Conservation (phyloP, 345 rosid species). For the Aurinia saxatilis region DNA sequence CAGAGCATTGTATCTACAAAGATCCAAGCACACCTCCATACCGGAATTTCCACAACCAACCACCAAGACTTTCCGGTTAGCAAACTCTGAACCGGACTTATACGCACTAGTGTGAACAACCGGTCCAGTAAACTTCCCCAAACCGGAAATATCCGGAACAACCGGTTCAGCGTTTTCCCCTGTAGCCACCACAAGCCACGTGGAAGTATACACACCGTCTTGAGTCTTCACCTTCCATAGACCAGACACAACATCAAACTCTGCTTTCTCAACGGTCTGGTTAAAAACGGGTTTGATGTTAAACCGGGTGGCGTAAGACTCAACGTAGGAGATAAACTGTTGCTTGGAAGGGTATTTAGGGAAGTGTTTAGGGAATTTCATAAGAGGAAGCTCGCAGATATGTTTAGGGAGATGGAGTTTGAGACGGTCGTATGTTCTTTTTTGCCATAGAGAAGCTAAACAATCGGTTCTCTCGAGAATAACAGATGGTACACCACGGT, state of each 20-base stretch:
- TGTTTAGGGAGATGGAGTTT: constrained; percentile 85
- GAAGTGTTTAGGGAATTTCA: constrained; percentile 54
- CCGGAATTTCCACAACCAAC: constrained; percentile 91
- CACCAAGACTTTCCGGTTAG: constrained; percentile 52
- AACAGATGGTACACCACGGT: constrained; percentile 54
- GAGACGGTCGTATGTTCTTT: constrained; percentile 76
- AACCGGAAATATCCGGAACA: constrained; percentile 53
- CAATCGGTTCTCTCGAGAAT: constrained; percentile 69
- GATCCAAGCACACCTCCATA: constrained; percentile 87
- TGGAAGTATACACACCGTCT: constrained; percentile 44
- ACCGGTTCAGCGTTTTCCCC: constrained; percentile 87
- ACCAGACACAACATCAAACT: constrained; percentile 40
- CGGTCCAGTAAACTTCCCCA: constrained; percentile 40
- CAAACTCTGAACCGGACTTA: constrained; percentile 52
- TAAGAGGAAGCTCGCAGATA: constrained; percentile 71
- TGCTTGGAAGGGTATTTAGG: constrained; percentile 72
- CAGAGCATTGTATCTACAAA: constrained; percentile 48
- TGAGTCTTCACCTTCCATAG: constrained; percentile 62
- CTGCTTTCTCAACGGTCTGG: constrained; percentile 49
- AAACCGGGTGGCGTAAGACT: constrained; percentile 65
- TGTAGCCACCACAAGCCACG: constrained; percentile 73
- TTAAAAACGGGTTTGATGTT: constrained; percentile 53
- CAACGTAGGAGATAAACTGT: constrained; percentile 68
- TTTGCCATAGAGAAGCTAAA: constrained; percentile 82
- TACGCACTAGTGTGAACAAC: constrained; percentile 58